Conservation (phyloP, 148 eudicot genomes). For the Camellia japonica region DNA sequence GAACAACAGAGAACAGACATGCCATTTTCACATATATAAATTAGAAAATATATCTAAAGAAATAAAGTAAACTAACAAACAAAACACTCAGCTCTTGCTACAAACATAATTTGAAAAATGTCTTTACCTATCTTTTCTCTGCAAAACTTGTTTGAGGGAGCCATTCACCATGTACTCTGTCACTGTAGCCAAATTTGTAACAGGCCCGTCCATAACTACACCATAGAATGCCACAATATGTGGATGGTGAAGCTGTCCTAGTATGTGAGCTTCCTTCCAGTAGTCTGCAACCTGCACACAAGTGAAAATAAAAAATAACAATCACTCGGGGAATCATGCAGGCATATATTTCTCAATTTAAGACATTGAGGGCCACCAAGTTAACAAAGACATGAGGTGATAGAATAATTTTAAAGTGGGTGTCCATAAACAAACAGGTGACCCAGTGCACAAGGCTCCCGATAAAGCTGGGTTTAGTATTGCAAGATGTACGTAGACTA, state of each 20-base stretch:
- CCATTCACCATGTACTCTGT: slow-evolving; percentile 50
- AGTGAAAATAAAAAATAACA: not conserved
- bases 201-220: slow-evolving; percentile 42
- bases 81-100: not conserved
- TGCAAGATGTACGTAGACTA: too few relatives aligned
- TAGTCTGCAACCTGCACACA: slow-evolving; percentile 36
- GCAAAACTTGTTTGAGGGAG: slow-evolving; percentile 44
- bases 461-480: too few relatives aligned
- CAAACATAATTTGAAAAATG: too few relatives aligned
- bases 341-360: not conserved
- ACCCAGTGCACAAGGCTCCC: too few relatives aligned
- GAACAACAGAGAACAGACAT: not conserved
- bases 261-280: slow-evolving; percentile 53
- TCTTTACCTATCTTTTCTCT: slow-evolving; percentile 38
- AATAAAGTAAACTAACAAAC: not conserved
- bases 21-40: not conserved
- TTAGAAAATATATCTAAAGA: not conserved
- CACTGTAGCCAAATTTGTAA: slow-evolving; percentile 39
- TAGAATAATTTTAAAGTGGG: not conserved
- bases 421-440: not conserved
- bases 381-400: not conserved
- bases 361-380: not conserved
- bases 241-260: slow-evolving; percentile 45
- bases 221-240: slow-evolving; percentile 46
- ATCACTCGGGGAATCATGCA: not conserved